Evolutionary conservation across 805 yeast species (phyloP), one percentile per base, ranked within the genome.

Genomic region (Candida verbasci): DNA sequence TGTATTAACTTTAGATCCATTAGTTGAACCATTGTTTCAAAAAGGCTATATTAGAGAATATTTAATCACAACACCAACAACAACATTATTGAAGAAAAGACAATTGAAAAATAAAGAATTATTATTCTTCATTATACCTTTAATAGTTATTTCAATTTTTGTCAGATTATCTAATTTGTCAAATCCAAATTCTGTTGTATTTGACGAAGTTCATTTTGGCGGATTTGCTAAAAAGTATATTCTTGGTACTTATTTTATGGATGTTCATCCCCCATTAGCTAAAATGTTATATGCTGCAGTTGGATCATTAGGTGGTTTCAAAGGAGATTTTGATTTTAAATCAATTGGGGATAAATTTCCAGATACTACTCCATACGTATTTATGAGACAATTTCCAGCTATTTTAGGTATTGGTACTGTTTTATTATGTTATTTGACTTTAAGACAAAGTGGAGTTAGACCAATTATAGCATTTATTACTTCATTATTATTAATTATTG

Each of bases 151-250:
- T 2, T 74, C 95, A 0, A 43, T 69, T 9, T 49, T 59, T 31
- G 73, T 86, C 34, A 78, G 99, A 48, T 66, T 83, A 36, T 65
- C 69, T 46, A 65, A 72, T 37, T 65, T 93, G 40, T 65, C 73
- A 18, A 53, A 63, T 43, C 99, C 99, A 26, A 62, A 78, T 49
- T 78, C 89, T 20, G 94, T 88, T 24, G 95, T 91, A 9, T 86
- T 86, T 47, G 96, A 88, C 58, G 98, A 91, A 59, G 93, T 85
- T 27, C 95, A 86, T 60, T 93, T 93, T 52, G 98, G 98, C 39
- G 94, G 94, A n/a, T 93, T 91, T 63, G 95, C 96, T 22, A 73
- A 82, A 40, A 80, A 85, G 60, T 93, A 88, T 63, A 71, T 80
- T 37, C 58, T 63, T 36, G 85, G 86, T 14, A 58, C 59, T 12